These are phyloP conservation scores for Ambrosia artemisiifolia DNA, from an alignment of 129 eudicot genomes.

Conservation along the genomic window DNA sequence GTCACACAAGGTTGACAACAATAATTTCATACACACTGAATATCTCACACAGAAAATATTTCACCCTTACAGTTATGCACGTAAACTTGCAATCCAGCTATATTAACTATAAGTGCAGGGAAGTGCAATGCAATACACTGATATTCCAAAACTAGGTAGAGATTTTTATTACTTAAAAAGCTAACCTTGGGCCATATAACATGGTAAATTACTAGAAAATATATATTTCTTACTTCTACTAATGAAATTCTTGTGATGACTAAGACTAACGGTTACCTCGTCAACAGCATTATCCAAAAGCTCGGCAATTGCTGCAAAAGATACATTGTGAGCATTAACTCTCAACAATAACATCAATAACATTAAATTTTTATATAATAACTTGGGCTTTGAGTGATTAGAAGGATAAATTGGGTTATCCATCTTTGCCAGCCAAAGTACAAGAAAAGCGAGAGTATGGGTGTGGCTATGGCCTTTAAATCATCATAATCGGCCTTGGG, in stretches of 20 bases:
- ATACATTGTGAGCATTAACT: background rate
- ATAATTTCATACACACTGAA: conserved; percentile 13
- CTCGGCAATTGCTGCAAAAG: conserved; percentile 84
- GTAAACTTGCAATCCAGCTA: background rate
- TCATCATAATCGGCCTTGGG: background rate
- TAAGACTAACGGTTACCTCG: conserved; percentile 52
- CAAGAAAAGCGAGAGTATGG: background rate
- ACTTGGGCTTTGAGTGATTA: background rate
- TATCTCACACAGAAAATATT: background rate
- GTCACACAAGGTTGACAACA: conserved; percentile 20
- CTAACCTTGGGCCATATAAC: background rate
- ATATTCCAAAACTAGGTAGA: background rate
- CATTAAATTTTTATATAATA: background rate
- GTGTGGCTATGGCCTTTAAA: conserved; percentile 3
- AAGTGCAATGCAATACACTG: background rate
- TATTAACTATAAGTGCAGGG: background rate
- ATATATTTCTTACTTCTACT: background rate
- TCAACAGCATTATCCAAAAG: conserved; percentile 93
- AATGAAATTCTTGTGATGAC: background rate
- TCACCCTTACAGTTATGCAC: background rate
- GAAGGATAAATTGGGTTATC: background rate
- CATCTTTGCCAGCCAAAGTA: conserved; percentile 1
- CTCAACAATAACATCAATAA: conserved; percentile 7
- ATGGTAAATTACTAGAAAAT: background rate
- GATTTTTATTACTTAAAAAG: background rate